phyloP scores from a whole-genome alignment of 2,329 filamentous ascomycete genomes.

The Shiraia bambusicola region DNA sequence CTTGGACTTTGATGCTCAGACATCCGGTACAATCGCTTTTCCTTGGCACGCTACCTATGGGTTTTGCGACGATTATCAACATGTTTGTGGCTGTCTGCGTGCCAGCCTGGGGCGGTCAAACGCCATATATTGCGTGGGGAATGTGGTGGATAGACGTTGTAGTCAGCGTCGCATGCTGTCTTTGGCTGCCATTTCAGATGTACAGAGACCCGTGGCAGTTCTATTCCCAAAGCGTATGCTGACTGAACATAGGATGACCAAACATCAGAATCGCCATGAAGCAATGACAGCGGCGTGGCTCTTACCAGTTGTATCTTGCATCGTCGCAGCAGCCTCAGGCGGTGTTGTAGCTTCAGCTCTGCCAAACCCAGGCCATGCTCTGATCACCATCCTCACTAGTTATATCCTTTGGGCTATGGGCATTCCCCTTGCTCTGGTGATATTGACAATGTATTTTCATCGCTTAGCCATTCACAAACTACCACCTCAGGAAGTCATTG shows the following conservation, averaged over 20 bases:
- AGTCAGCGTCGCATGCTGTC: conserved; percentile 46
- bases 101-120: conserved; percentile 59
- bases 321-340: conserved; percentile 66
- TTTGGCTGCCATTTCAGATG: conserved; percentile 34
- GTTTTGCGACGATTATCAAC: conserved; percentile 66
- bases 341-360: conserved; percentile 62
- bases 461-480: conserved; percentile 67
- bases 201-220: conserved; percentile 1
- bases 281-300: conserved; percentile 65
- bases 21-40: conserved; percentile 69
- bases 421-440: conserved; percentile 59
- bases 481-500: conserved; percentile 65
- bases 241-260: conserved; percentile 25
- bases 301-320: conserved; percentile 65
- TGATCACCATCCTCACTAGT: conserved; percentile 62
- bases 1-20: conserved; percentile 66
- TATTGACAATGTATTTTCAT: conserved; percentile 69
- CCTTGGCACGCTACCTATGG: conserved; percentile 67
- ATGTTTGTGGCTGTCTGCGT: conserved; percentile 64
- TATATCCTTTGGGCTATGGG: conserved; percentile 71
- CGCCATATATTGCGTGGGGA: conserved; percentile 48
- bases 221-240: background rate
- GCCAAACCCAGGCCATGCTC: conserved; percentile 54
- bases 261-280: conserved; percentile 27
- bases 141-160: conserved; percentile 53